These are phyloP conservation scores for Phytophthora podocarpi DNA, from an alignment of 352 stramenopile genomes.

Conservation along the genomic window DNA sequence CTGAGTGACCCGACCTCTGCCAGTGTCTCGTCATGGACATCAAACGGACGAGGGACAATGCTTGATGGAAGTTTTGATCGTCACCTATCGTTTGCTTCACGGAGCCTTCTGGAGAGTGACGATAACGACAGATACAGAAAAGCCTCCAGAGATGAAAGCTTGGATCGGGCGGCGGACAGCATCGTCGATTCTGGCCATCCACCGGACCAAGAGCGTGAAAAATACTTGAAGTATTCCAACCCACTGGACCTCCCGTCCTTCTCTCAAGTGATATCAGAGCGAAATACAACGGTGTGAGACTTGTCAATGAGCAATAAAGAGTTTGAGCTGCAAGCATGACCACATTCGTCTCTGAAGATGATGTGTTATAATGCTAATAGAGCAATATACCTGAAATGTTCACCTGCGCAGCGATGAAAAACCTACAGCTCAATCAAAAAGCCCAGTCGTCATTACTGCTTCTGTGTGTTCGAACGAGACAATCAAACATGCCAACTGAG, in stretches of 20 bases:
- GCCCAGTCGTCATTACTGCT: not conserved
- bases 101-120: slow-evolving; percentile 41
- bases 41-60: slow-evolving; percentile 32
- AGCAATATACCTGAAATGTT: not conserved
- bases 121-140: slow-evolving; percentile 20
- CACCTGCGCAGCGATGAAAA: not conserved
- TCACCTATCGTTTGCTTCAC: slow-evolving; percentile 36
- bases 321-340: too few relatives aligned
- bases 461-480: not conserved
- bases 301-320: slow-evolving; percentile 10
- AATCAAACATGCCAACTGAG: not conserved
- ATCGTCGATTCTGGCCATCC: not conserved
- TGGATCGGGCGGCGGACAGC: slow-evolving; percentile 1
- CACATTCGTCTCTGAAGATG: too few relatives aligned
- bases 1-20: slow-evolving; percentile 35
- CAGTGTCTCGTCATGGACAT: slow-evolving; percentile 39
- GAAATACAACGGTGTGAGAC: slow-evolving; percentile 33
- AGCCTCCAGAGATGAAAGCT: slow-evolving; percentile 6
- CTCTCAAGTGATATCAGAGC: slow-evolving; percentile 34
- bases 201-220: slow-evolving; percentile 6
- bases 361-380: too few relatives aligned
- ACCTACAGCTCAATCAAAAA: not conserved
- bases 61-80: slow-evolving; percentile 39
- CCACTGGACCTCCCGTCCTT: slow-evolving; percentile 40
- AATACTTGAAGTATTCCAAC: slow-evolving; percentile 23